phyloP scores from a whole-genome alignment of 2,329 filamentous ascomycete genomes.

The Chaetomium olivaceum region DNA sequence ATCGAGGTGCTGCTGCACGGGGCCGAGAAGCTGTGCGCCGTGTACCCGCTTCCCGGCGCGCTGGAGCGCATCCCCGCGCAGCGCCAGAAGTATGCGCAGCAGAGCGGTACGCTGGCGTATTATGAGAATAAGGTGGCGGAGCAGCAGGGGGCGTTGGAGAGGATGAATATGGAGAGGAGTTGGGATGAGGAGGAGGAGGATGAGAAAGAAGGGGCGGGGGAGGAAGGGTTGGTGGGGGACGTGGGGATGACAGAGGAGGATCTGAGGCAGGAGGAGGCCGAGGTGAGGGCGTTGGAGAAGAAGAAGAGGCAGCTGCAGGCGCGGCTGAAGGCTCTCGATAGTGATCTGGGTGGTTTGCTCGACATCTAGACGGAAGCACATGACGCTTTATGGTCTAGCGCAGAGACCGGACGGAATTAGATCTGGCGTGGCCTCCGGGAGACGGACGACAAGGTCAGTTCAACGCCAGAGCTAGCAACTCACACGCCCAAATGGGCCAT shows the following conservation, averaged over 20 bases:
- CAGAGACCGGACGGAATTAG: neutral
- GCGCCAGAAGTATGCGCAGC: conserved; percentile 68
- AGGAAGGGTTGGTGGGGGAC: conserved; percentile 41
- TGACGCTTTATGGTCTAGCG: neutral
- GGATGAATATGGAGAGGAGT: conserved; percentile 67
- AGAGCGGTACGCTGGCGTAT: conserved; percentile 72
- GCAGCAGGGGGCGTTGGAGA: conserved; percentile 71
- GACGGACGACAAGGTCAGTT: neutral
- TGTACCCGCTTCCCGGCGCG: conserved; percentile 82
- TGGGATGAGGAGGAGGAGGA: conserved; percentile 53
- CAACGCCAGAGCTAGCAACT: neutral
- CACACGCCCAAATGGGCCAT: neutral
- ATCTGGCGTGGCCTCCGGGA: neutral
- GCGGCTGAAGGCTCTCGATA: conserved; percentile 55
- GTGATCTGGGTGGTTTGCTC: conserved; percentile 56
- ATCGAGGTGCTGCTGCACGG: conserved; percentile 81
- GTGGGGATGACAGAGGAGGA: conserved; percentile 66
- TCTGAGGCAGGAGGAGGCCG: conserved; percentile 67
- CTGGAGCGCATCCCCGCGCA: conserved; percentile 72
- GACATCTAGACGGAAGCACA: conserved; percentile 43
- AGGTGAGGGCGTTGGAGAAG: conserved; percentile 56
- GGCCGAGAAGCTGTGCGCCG: conserved; percentile 84
- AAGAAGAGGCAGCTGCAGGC: conserved; percentile 59
- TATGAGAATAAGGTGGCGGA: conserved; percentile 79
- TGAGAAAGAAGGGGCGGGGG: conserved; percentile 44